Evolutionary conservation across 2,329 filamentous ascomycete genomes (phyloP).

Genomic region (Aspergillus sp.): DNA sequence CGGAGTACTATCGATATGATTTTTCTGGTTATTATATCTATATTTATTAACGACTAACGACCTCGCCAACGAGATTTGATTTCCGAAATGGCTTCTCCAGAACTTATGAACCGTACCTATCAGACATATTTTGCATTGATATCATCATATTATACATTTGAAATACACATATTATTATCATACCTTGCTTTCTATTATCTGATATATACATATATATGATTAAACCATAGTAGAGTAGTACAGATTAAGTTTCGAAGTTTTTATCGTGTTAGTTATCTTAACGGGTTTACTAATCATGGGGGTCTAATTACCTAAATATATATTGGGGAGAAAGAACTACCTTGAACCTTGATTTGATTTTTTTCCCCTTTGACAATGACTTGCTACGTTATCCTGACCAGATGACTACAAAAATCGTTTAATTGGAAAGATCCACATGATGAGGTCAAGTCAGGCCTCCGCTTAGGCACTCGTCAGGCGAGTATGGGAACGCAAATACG

Average conservation of each 20-base stretch:
- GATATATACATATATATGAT: no score
- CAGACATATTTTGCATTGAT: neutral
- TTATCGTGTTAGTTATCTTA: neutral
- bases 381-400: neutral
- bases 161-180: neutral
- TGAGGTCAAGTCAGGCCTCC: neutral
- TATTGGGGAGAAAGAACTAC: neutral
- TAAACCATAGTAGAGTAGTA: neutral
- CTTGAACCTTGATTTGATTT: no score
- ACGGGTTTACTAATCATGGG: no score
- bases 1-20: neutral
- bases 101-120: neutral
- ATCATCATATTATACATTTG: neutral
- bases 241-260: neutral
- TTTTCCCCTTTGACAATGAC: neutral
- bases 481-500: neutral
- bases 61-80: neutral
- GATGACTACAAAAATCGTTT: neutral
- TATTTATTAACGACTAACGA: conserved; percentile 1
- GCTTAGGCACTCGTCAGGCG: neutral
- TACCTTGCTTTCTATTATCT: neutral
- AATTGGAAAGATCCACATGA: neutral
- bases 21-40: neutral
- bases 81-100: neutral
- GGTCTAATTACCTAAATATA: neutral